A percentile compares a stretch with the other conserved stretches of the same genome.
These are phyloP conservation scores for Paraphoma sp. DNA, from an alignment of 2,329 filamentous ascomycete genomes.

Conservation along the genomic window DNA sequence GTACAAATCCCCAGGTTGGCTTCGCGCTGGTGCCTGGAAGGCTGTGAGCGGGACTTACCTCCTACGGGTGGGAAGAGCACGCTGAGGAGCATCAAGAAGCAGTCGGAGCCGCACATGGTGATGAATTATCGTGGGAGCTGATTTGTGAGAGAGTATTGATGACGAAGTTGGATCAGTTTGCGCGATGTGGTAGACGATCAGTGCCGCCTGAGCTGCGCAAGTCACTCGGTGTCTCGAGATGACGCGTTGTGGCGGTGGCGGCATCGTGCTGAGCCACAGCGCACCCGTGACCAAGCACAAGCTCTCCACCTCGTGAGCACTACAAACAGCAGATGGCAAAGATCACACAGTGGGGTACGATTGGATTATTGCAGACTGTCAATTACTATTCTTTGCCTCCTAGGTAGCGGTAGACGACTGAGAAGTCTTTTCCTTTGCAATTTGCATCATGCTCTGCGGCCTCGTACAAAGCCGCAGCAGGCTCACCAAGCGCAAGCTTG, in stretches of 20 bases:
- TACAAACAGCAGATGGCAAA: not conserved
- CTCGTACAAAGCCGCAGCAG: constrained; percentile 55
- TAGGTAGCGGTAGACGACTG: constrained; percentile 58
- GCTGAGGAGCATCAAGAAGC: constrained; percentile 66
- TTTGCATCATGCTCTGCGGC: constrained; percentile 51
- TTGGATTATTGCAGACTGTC: not conserved
- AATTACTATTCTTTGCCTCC: constrained; percentile 52
- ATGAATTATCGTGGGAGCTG: not conserved
- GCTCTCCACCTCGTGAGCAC: not conserved
- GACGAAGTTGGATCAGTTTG: not conserved
- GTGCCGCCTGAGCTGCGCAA: constrained; percentile 7
- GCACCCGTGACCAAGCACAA: not conserved
- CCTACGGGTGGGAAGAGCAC: constrained; percentile 67
- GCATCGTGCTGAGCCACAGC: not conserved
- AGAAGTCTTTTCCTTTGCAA: constrained; percentile 59
- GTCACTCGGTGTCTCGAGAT: not conserved
- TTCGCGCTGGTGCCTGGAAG: constrained; percentile 22
- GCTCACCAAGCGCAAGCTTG: constrained; percentile 53
- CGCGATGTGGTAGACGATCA: not conserved
- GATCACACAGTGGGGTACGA: not conserved
- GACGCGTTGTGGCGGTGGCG: constrained; percentile 1
- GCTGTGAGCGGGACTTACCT: constrained; percentile 50
- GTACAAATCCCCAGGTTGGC: not conserved
- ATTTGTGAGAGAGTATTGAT: not conserved
- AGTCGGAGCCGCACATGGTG: constrained; percentile 65